phyloP scores from a whole-genome alignment of 257 asterid genomes.

The Gentiana dahurica region DNA sequence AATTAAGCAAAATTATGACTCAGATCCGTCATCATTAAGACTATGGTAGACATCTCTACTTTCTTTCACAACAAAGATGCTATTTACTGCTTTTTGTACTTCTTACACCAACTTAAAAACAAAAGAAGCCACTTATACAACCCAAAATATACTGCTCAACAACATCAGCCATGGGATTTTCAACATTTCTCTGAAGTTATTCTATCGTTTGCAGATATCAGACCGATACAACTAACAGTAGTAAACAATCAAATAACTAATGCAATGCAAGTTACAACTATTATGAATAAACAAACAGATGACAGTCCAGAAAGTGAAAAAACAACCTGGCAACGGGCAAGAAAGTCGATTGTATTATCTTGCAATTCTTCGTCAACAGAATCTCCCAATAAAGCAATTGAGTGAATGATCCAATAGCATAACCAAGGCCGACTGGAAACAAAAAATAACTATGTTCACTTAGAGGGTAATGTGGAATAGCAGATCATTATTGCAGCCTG shows the following conservation, averaged over 20 bases:
- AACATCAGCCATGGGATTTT: too few relatives aligned
- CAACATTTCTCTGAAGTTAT: too few relatives aligned
- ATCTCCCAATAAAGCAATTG: constrained; percentile 77
- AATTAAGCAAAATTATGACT: too few relatives aligned
- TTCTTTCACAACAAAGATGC: too few relatives aligned
- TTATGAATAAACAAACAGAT: neutral
- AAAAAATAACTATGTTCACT: constrained; percentile 10
- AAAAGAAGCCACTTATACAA: too few relatives aligned
- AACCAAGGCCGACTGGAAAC: constrained; percentile 89
- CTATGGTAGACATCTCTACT: too few relatives aligned
- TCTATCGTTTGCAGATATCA: too few relatives aligned
- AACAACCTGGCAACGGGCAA: constrained; percentile 68
- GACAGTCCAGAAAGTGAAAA: neutral
- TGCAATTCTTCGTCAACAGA: constrained; percentile 48
- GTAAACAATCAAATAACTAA: neutral
- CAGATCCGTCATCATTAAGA: too few relatives aligned
- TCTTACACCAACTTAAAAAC: too few relatives aligned
- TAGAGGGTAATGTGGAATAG: neutral
- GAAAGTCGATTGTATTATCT: constrained; percentile 54
- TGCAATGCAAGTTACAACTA: neutral
- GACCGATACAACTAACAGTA: too few relatives aligned
- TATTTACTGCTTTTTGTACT: too few relatives aligned
- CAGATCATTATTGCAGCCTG: neutral
- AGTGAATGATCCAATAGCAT: constrained; percentile 90
- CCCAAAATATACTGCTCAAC: too few relatives aligned